phyloP scores from a whole-genome alignment of 768 basidiomycete species.

The Hypsizygus marmoreus region DNA sequence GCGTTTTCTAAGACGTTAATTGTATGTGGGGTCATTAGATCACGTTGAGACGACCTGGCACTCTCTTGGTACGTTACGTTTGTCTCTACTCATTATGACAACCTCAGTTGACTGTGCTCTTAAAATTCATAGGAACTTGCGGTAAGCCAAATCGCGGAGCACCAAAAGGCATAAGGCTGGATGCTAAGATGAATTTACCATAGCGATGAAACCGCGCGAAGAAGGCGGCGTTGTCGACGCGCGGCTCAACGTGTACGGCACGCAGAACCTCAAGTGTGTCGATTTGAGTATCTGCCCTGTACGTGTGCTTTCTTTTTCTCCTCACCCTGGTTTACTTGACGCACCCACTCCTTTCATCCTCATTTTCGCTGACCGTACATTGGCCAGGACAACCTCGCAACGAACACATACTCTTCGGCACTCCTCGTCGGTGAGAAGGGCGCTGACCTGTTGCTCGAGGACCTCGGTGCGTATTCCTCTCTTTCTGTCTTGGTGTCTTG shows the following conservation, averaged over 20 bases:
- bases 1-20: no score
- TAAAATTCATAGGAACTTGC: slow-evolving; percentile 37
- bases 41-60: slow-evolving; percentile 83
- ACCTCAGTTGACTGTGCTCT: neutral
- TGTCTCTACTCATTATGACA: neutral
- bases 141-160: no score
- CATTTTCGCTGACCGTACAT: no score
- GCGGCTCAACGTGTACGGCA: slow-evolving; percentile 65
- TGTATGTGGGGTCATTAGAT: slow-evolving; percentile 41
- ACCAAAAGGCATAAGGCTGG: no score
- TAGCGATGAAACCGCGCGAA: slow-evolving; percentile 68
- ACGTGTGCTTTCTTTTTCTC: slow-evolving; percentile 20
- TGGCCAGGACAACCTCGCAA: slow-evolving; percentile 65
- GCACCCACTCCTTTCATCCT: slow-evolving; percentile 7
- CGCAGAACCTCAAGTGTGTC: slow-evolving; percentile 65
- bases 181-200: neutral
- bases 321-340: neutral
- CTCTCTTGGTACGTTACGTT: slow-evolving; percentile 50
- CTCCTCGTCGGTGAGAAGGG: slow-evolving; percentile 73
- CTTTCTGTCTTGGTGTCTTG: neutral
- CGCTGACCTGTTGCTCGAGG: slow-evolving; percentile 59
- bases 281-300: slow-evolving; percentile 76
- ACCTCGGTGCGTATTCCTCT: slow-evolving; percentile 48
- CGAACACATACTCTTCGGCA: slow-evolving; percentile 74
- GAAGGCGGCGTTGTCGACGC: slow-evolving; percentile 68